Percentiles rank a stretch among this genome's conserved stretches.
Conservation (phyloP, 192 early-diverging fungal genomes). For the Coemansia sp. region DNA sequence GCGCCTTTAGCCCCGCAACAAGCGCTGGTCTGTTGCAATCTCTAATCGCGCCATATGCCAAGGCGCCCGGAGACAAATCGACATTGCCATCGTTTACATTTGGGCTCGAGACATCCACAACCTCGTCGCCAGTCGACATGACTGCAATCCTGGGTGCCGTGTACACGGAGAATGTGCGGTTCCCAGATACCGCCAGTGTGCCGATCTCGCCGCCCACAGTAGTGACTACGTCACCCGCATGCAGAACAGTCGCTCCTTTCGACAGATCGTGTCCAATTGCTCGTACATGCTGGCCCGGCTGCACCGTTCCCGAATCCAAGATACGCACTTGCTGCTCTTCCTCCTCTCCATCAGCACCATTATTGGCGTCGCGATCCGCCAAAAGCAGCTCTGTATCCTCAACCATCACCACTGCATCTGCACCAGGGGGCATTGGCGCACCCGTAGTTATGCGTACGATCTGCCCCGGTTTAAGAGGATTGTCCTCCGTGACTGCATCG, state of each 20-base stretch:
- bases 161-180: constrained; percentile 58
- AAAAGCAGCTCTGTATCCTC: constrained; percentile 79
- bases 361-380: not conserved
- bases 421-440: constrained; percentile 77
- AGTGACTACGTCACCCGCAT: constrained; percentile 60
- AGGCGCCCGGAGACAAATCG: not conserved
- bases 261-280: constrained; percentile 75
- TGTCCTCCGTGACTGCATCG: not conserved
- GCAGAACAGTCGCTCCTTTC: constrained; percentile 62
- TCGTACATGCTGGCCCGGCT: constrained; percentile 70
- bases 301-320: constrained; percentile 13
- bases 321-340: constrained; percentile 49
- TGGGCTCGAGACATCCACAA: constrained; percentile 53
- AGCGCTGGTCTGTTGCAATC: constrained; percentile 88
- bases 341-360: constrained; percentile 35
- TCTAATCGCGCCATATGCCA: constrained; percentile 63
- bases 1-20: constrained; percentile 58
- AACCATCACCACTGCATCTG: constrained; percentile 94
- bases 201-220: constrained; percentile 84
- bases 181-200: constrained; percentile 75
- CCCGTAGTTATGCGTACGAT: constrained; percentile 86
- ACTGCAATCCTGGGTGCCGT: constrained; percentile 72
- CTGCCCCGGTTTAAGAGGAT: constrained; percentile 57
- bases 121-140: constrained; percentile 89
- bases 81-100: no score